Percentiles rank a stretch among this genome's conserved stretches.
phyloP scores from a whole-genome alignment of 2,329 filamentous ascomycete genomes.

The Aspergillus hiratsukae region DNA sequence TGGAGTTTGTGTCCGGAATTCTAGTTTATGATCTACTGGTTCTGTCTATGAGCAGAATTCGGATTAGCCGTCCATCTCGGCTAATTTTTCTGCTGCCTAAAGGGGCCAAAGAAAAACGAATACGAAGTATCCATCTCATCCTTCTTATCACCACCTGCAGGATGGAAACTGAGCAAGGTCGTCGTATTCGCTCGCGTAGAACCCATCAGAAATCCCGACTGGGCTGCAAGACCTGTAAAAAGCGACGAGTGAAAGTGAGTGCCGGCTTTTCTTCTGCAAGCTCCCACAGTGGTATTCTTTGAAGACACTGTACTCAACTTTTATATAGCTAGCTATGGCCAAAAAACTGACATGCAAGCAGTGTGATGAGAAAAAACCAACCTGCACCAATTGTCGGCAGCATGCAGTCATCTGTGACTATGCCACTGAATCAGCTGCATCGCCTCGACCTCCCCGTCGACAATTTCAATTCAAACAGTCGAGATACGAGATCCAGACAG shows the following conservation, averaged over 20 bases:
- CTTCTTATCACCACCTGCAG: neutral
- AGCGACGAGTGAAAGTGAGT: conserved; percentile 32
- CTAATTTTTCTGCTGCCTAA: neutral
- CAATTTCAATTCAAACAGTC: conserved; percentile 18
- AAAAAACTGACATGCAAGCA: conserved; percentile 6
- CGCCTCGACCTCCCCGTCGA: conserved; percentile 5
- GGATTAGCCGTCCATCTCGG: too few relatives aligned
- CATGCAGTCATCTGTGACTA: conserved; percentile 28
- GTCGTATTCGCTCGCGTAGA: conserved; percentile 18
- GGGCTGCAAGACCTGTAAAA: conserved; percentile 33
- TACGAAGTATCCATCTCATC: neutral
- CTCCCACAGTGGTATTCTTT: too few relatives aligned
- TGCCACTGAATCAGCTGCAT: neutral
- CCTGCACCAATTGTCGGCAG: conserved; percentile 26
- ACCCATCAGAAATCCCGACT: conserved; percentile 31
- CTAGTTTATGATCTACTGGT: too few relatives aligned
- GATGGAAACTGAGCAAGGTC: neutral
- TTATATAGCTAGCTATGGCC: neutral
- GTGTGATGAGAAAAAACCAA: conserved; percentile 33
- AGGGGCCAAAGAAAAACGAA: neutral
- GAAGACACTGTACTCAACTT: conserved; percentile 1
- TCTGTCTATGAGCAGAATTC: too few relatives aligned
- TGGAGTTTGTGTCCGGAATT: too few relatives aligned
- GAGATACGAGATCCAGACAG: conserved; percentile 12
- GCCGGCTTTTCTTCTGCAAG: neutral